These are phyloP conservation scores for Hyaloraphidium curvatum DNA, from an alignment of 192 early-diverging fungal genomes.

Conservation along the genomic window DNA sequence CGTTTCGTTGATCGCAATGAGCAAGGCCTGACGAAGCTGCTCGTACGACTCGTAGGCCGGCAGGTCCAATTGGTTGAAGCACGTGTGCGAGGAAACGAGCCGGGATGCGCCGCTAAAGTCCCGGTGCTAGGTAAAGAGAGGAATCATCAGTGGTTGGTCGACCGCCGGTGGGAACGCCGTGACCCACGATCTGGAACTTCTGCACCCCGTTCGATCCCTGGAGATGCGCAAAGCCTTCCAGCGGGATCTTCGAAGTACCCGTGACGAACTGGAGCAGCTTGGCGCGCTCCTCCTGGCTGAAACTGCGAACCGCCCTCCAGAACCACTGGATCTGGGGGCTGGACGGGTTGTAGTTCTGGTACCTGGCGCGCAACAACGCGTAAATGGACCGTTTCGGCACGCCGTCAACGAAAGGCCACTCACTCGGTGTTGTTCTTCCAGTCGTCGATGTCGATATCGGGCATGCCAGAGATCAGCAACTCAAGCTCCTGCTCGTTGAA, in stretches of 20 bases:
- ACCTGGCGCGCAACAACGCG: no score
- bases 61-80: conserved; percentile 96
- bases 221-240: conserved; percentile 80
- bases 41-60: conserved; percentile 88
- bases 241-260: conserved; percentile 92
- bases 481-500: conserved; percentile 99
- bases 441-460: conserved; percentile 98
- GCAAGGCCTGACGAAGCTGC: conserved; percentile 50
- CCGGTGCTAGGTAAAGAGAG: background rate
- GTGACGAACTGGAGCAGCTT: conserved; percentile 96
- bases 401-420: no score
- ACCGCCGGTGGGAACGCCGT: background rate
- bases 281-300: conserved; percentile 92
- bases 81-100: no score
- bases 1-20: conserved; percentile 81
- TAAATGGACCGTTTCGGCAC: no score
- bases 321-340: conserved; percentile 95
- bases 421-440: conserved; percentile 97
- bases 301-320: conserved; percentile 93
- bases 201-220: conserved; percentile 88
- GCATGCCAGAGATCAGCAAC: conserved; percentile 91
- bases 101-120: no score
- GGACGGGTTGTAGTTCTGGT: conserved; percentile 68
- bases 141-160: background rate
- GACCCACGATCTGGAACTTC: conserved; percentile 99